Percentiles rank a stretch among this genome's conserved stretches.
These are phyloP conservation scores for Neltuma alba DNA, from an alignment of 306 rosid species.

Conservation along the genomic window DNA sequence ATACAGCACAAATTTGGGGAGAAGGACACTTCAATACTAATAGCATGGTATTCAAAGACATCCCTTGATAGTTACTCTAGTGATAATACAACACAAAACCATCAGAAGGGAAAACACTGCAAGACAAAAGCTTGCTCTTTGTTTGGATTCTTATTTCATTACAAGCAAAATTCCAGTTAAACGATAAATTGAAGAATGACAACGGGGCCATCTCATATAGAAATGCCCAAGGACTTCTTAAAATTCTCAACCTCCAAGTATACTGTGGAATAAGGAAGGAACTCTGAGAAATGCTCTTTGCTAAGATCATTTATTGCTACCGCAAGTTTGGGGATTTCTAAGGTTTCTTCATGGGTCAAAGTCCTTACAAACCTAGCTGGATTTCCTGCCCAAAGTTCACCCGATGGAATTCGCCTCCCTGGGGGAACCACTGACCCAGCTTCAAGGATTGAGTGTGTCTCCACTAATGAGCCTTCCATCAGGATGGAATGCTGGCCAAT, in stretches of 20 bases:
- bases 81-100: conserved; percentile 34
- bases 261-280: conserved; percentile 89
- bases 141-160: conserved; percentile 74
- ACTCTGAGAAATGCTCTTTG: conserved; percentile 78
- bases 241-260: conserved; percentile 99
- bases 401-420: conserved; percentile 90
- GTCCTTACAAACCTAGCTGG: conserved; percentile 93
- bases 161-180: conserved; percentile 61
- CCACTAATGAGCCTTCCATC: conserved; percentile 98
- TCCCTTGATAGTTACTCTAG: conserved; percentile 35
- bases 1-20: not conserved
- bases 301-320: conserved; percentile 92
- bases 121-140: conserved; percentile 44
- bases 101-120: conserved; percentile 43
- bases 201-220: conserved; percentile 61
- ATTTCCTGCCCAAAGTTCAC: conserved; percentile 99
- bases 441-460: conserved; percentile 93
- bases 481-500: conserved; percentile 98
- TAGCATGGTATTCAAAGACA: conserved; percentile 29
- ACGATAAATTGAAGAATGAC: conserved; percentile 45
- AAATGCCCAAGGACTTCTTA: conserved; percentile 87
- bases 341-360: conserved; percentile 84
- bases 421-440: conserved; percentile 99
- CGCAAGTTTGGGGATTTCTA: conserved; percentile 97
- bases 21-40: conserved; percentile 10